A percentile compares a stretch with the other conserved stretches of the same genome.
These are phyloP conservation scores for Besnoitia besnoiti DNA, from an alignment of 169 alveolate species.

Conservation along the genomic window DNA sequence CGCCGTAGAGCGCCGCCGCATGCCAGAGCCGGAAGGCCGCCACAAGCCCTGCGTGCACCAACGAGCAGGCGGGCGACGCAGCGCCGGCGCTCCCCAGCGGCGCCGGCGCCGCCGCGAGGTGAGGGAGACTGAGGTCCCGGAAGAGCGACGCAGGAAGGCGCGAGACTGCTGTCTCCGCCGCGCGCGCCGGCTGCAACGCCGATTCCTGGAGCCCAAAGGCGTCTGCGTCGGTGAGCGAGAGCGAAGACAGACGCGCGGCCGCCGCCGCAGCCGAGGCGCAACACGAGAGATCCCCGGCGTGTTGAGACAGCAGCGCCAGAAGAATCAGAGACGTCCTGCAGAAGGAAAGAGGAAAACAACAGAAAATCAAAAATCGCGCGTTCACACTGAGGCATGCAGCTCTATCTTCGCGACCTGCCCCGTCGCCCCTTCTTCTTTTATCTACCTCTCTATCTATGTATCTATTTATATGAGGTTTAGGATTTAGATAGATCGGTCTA, in stretches of 20 bases:
- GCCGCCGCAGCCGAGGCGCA: neutral
- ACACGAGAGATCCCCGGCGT: constrained; percentile 28
- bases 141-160: neutral
- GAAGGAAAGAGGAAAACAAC: no score
- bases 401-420: no score
- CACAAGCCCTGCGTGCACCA: neutral
- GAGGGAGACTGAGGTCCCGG: neutral
- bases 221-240: neutral
- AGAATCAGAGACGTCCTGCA: neutral
- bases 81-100: no score
- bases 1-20: constrained; percentile 27
- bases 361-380: neutral
- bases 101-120: neutral
- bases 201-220: neutral
- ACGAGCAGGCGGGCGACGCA: neutral
- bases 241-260: neutral
- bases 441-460: no score
- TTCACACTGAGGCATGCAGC: no score
- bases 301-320: neutral
- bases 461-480: no score
- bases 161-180: neutral
- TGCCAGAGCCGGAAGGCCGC: constrained; percentile 33
- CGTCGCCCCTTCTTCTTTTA: no score
- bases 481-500: no score
- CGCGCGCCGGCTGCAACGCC: neutral